Evolutionary conservation across 768 basidiomycete genomes (phyloP).

Genomic region (Chalciporus chontae): DNA sequence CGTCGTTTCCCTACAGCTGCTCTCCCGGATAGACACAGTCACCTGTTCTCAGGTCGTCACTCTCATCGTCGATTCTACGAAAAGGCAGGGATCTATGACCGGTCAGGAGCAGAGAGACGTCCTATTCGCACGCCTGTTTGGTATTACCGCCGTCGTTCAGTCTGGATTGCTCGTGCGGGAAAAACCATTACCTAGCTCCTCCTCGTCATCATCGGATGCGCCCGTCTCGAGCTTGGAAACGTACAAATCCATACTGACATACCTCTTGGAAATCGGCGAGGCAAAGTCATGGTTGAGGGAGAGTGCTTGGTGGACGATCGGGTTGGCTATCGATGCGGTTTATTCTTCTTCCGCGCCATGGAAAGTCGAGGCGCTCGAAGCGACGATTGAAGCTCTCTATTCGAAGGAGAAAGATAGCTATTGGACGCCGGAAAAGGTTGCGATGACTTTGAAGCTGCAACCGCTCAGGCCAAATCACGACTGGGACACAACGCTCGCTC

Average conservation of each 20-base stretch:
- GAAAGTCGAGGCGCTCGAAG: constrained; percentile 61
- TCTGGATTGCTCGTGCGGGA: constrained; percentile 76
- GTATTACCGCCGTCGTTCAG: constrained; percentile 78
- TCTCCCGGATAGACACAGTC: constrained; percentile 74
- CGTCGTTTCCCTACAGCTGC: constrained; percentile 47
- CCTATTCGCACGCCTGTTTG: constrained; percentile 90
- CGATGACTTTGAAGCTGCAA: constrained; percentile 71
- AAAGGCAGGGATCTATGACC: constrained; percentile 71
- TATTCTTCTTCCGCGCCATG: constrained; percentile 59
- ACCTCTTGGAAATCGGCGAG: constrained; percentile 68
- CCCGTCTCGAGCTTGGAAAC: constrained; percentile 53
- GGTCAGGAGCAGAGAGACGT: constrained; percentile 92
- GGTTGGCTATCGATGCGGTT: constrained; percentile 59
- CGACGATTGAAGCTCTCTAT: constrained; percentile 51
- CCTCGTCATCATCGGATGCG: constrained; percentile 53
- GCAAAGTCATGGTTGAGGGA: constrained; percentile 90
- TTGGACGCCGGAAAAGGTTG: constrained; percentile 91
- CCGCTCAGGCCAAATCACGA: constrained; percentile 52
- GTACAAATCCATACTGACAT: constrained; percentile 54
- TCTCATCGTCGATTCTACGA: constrained; percentile 70
- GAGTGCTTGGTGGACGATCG: constrained; percentile 83
- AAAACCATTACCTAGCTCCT: constrained; percentile 48
- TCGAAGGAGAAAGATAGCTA: constrained; percentile 7
- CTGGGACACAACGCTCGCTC: constrained; percentile 63
- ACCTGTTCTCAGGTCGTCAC: constrained; percentile 72